Evolutionary conservation across 2,329 filamentous ascomycete genomes (phyloP), one percentile per base, ranked within the genome.

Genomic region (Bipolaris gigantea): DNA sequence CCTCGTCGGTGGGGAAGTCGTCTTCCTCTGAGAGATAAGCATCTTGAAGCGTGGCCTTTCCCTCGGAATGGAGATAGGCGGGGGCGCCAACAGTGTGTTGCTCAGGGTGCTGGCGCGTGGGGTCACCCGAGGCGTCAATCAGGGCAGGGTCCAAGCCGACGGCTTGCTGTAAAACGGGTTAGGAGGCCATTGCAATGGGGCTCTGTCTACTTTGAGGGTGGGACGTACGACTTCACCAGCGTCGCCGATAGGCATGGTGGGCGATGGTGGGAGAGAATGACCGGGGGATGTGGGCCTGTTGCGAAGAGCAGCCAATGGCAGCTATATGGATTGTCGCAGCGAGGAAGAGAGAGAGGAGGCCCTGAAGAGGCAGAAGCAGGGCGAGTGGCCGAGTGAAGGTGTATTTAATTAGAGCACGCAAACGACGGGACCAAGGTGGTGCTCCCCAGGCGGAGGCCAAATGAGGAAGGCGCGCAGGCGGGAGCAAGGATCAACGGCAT

Each of bases 41-140:
- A 43, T 65, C 66, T 53, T 73, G 70, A 16, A 70, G 60, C 35
- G 75, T 73, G 43, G 73, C 65, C 64, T 77, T 73, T 48, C 76
- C 75, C 58, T 70, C 69, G 9, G 63, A 63, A 25, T 61, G 56
- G 8, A 67, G 59, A 59, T 66, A 74, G 25, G 66, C 52, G n/a
- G 69, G 71, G 5, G 70, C 63, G 21, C 51, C 50, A 23, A 61
- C 61, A 3, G 53, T 49, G 50, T 65, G 61, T 21, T 65, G 54
- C 16, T 61, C 66, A 11, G 69, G 69, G 42, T 68, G 53, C 59
- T 68, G 67, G 60, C 69, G 68, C 59, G 68, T 54, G 30, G 69
- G 71, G 54, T 74, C 72, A 48, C 71, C 72, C 38, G 71, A 72
- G 43, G 59, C 62, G 45, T 72, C 68, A 38, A 69, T 42, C 34